Base-by-base conservation (phyloP, 2,329 filamentous ascomycete genomes). In the Colletotrichum sp. region DNA sequence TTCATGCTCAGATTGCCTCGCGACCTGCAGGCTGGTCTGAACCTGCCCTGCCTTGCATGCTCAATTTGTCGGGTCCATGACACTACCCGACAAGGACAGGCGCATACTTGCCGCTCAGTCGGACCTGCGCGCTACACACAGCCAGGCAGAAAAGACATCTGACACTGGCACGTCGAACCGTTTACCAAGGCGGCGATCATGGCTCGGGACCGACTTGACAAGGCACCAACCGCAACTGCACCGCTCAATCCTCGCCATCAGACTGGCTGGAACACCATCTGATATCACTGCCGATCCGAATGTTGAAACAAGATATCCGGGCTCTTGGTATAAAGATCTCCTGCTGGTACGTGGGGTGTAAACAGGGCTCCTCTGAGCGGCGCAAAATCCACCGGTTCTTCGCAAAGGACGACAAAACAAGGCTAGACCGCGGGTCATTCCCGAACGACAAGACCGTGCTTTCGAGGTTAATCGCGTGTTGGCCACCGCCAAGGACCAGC, bases 391-490 rank as follows among this genome's bases (percentile, higher is more conserved):
- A 75, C 30, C 68, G 32, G 61, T 63, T 65, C 57, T 52, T 68
- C 63, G 63, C 69, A 73, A 75, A 48, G 39, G 43, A 48, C 32
- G 21, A 63, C 70, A 28, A 10, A 75, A 72, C 24, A 60, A 68
- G 73, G 57, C 21, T 68, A 68, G 63, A 68, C 39, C 39, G 39
- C 70, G 57, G 70, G 43, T 30, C 57, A 59, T 73, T 57, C 55
- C 73, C 70, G 73, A 75, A 75, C 73, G 70, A 68, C 28, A 68
- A 43, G 61, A 73, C 73, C 73, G 73, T 75, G 73, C 73, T 34
- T 26, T 13, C 26, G 70, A 68, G 64, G 32, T 57, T 68, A 63
- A 72, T 63, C 32, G 24, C 32, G 63, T 30, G 24, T 65, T 61
- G 52, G 30, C 72, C 68, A 67, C 57, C 43, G 3, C 26, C 26